Conservation (phyloP, 202 grass and related monocot species). For the Schoenoplectus tabernaemontani region DNA sequence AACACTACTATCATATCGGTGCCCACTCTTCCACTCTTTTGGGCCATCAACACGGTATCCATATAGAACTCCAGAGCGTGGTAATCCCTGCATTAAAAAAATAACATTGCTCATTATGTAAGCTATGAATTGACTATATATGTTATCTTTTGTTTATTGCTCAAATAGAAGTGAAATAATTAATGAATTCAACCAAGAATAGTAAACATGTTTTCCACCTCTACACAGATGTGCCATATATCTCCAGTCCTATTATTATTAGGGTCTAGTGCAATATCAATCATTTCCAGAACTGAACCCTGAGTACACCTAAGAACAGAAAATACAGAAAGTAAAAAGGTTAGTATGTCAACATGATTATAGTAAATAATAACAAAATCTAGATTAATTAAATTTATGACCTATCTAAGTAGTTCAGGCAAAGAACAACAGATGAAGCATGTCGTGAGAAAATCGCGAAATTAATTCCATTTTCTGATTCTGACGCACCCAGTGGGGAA, state of each 20-base stretch:
- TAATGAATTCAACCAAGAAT: not conserved
- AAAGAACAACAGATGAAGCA: slow-evolving; percentile 79
- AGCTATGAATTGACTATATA: not conserved
- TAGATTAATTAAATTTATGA: slow-evolving; percentile 14
- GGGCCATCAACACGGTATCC: slow-evolving; percentile 81
- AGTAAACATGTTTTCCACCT: slow-evolving; percentile 34
- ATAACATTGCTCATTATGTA: not conserved
- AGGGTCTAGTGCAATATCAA: slow-evolving; percentile 54
- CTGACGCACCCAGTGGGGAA: slow-evolving; percentile 66
- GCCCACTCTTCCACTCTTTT: slow-evolving; percentile 61
- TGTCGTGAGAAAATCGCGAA: slow-evolving; percentile 87
- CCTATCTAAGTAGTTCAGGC: slow-evolving; percentile 48
- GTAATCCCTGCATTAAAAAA: slow-evolving; percentile 60
- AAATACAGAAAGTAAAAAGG: slow-evolving; percentile 10
- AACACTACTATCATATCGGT: slow-evolving; percentile 73
- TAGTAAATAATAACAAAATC: not conserved
- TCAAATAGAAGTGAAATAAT: slow-evolving; percentile 7
- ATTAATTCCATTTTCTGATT: slow-evolving; percentile 53
- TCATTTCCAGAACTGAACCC: slow-evolving; percentile 27
- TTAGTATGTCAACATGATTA: not conserved
- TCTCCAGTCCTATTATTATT: slow-evolving; percentile 80
- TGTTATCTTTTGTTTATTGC: not conserved
- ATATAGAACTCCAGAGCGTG: slow-evolving; percentile 64
- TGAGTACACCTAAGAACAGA: slow-evolving; percentile 32
- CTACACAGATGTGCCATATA: slow-evolving; percentile 79